Evolutionary conservation across 257 asterid species (phyloP).

Genomic region (Ligustrum vulgare): DNA sequence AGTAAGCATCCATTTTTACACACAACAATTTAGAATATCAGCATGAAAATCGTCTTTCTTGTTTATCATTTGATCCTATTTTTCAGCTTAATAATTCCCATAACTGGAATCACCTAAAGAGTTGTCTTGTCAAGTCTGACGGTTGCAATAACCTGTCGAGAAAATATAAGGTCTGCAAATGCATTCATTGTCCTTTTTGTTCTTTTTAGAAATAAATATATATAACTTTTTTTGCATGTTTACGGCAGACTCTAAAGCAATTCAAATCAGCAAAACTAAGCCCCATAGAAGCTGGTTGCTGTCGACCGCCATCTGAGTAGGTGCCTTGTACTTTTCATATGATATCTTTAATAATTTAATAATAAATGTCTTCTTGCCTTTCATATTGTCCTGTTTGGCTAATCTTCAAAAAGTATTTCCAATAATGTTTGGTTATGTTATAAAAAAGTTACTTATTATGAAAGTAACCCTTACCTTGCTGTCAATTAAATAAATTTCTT

Average conservation of each 20-base stretch:
- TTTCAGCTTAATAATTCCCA: conserved; percentile 76
- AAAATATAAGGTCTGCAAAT: conserved; percentile 58
- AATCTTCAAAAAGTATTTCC: not conserved
- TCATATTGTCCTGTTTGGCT: not conserved
- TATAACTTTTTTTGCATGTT: conserved; percentile 21
- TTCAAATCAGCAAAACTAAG: conserved; percentile 66
- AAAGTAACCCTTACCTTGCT: not conserved
- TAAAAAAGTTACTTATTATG: not conserved
- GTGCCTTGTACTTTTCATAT: conserved; percentile 20
- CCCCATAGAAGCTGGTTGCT: conserved; percentile 94
- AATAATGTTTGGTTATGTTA: not conserved
- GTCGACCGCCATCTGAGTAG: conserved; percentile 92
- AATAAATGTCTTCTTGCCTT: not conserved
- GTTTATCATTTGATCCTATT: conserved; percentile 1
- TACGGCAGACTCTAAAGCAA: conserved; percentile 58
- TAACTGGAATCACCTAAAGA: conserved; percentile 76
- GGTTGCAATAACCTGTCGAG: conserved; percentile 71
- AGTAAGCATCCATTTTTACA: conserved; percentile 36
- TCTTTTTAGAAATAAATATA: not conserved
- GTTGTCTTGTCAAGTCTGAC: conserved; percentile 78
- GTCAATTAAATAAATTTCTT: too few species aligned
- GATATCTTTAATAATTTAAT: not conserved
- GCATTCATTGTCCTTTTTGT: not conserved
- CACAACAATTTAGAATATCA: not conserved
- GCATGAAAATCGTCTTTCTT: conserved; percentile 4